Conservation (phyloP, 176 grass and related monocot species). For the Rhynchospora tenuis region DNA sequence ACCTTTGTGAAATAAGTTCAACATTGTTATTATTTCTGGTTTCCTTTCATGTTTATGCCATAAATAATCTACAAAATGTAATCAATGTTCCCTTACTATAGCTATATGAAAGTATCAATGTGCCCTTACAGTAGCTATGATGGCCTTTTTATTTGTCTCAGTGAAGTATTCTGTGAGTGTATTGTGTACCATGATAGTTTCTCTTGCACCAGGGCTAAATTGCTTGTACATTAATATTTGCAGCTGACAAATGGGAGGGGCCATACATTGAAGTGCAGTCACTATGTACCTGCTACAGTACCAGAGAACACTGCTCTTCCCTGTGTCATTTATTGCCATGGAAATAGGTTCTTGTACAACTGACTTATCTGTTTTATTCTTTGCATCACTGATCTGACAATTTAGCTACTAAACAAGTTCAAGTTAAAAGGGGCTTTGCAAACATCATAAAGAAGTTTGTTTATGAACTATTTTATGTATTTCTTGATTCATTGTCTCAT, state of each 20-base stretch:
- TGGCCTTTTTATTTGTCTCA: too few species aligned
- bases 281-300: slow-evolving; percentile 87
- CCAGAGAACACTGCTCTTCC: slow-evolving; percentile 75
- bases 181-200: neutral
- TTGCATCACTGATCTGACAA: slow-evolving; percentile 1
- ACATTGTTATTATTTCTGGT: neutral
- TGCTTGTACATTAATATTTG: neutral
- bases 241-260: slow-evolving; percentile 85
- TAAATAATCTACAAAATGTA: neutral
- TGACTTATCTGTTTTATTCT: slow-evolving; percentile 18
- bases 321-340: slow-evolving; percentile 97
- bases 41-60: neutral
- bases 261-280: slow-evolving; percentile 91
- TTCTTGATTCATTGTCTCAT: slow-evolving; percentile 17
- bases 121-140: too few species aligned
- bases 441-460: slow-evolving; percentile 3
- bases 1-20: neutral
- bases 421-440: slow-evolving; percentile 18
- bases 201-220: neutral
- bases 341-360: slow-evolving; percentile 66
- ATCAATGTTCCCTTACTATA: neutral
- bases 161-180: neutral
- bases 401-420: slow-evolving; percentile 7
- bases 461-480: neutral
- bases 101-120: neutral